phyloP scores from a whole-genome alignment of 2,329 filamentous ascomycete genomes.

The Trichoderma sp. region DNA sequence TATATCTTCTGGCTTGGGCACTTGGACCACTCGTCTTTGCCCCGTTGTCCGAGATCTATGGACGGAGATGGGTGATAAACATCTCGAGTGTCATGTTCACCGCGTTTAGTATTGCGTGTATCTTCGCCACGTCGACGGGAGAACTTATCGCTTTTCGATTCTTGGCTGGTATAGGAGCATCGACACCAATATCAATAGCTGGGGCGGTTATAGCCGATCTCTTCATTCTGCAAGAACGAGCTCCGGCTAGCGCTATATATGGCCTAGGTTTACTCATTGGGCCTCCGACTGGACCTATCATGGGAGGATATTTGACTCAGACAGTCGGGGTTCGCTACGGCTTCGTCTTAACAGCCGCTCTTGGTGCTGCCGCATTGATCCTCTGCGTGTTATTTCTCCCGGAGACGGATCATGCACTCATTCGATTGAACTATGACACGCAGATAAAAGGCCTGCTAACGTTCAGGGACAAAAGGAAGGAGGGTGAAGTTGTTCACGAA shows the following conservation, averaged over 20 bases:
- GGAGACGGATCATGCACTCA: conserved; percentile 36
- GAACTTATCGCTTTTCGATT: conserved; percentile 53
- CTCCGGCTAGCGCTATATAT: conserved; percentile 41
- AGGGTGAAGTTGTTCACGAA: neutral
- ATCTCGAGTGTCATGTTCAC: conserved; percentile 57
- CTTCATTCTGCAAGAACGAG: conserved; percentile 50
- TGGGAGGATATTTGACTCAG: conserved; percentile 50
- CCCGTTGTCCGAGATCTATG: conserved; percentile 54
- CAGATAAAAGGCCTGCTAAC: neutral
- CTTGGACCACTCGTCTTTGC: conserved; percentile 53
- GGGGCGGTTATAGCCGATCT: conserved; percentile 57
- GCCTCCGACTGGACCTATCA: conserved; percentile 53
- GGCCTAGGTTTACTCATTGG: conserved; percentile 42
- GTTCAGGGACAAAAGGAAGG: neutral
- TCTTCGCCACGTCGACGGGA: conserved; percentile 45
- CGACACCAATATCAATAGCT: conserved; percentile 52
- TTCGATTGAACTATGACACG: neutral
- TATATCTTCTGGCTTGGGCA: conserved; percentile 22
- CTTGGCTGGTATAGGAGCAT: conserved; percentile 49
- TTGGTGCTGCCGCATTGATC: conserved; percentile 48
- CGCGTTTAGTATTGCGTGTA: conserved; percentile 60
- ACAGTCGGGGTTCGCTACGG: conserved; percentile 38
- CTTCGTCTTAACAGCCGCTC: conserved; percentile 51
- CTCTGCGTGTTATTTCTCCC: conserved; percentile 43
- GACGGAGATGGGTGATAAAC: conserved; percentile 47